Evolutionary conservation across 257 asterid species (phyloP), one percentile per base, ranked within the genome.

Genomic region (Petrea volubilis): DNA sequence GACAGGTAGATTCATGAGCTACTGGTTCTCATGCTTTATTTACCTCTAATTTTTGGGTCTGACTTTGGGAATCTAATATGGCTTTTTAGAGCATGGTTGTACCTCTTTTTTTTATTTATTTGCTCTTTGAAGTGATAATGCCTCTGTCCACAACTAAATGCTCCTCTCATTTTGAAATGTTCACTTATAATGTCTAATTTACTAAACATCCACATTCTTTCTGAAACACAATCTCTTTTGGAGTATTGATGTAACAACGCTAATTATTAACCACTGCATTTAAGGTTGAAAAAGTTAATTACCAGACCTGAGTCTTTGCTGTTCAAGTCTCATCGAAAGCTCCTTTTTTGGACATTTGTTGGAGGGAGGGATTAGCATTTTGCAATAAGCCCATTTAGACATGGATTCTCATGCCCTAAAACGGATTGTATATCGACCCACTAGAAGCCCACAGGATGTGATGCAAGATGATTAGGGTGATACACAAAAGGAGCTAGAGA

Each of bases 1-100:
- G 97, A 90, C 82, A 88, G 96, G 98, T 92, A 80, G 34, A 49
- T 61, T 29, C 25, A 24, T 29, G 70, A 43, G 31, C 18, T 29
- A 52, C 51, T 28, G 10, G 57, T 71, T 74, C 40, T 36, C 74
- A 33, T 58, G 58, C 56, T 51, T 10, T 36, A 2, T 51, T 62
- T 53, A 34, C 44, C 72, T 49, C 40, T 61, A 51, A 36, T 21
- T 29, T 46, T 57, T 36, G 52, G 17, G 29, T 52, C 51, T 53
- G 12, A 14, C 3, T 33, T 68, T 20, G 28, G 20, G 14, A 63
- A 49, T 4, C 9, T 34, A 14, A 25, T 52, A 34, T 34, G 56
- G 28, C 28, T 25, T n/a, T 64, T 33, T 0, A 24, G 33, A 25
- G 20, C 46, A 17, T 46, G 68, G 8, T 33, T 25, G 34, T 21